These are phyloP conservation scores for Fusarium goolgardi DNA, from an alignment of 2,329 filamentous ascomycete genomes.

Conservation along the genomic window DNA sequence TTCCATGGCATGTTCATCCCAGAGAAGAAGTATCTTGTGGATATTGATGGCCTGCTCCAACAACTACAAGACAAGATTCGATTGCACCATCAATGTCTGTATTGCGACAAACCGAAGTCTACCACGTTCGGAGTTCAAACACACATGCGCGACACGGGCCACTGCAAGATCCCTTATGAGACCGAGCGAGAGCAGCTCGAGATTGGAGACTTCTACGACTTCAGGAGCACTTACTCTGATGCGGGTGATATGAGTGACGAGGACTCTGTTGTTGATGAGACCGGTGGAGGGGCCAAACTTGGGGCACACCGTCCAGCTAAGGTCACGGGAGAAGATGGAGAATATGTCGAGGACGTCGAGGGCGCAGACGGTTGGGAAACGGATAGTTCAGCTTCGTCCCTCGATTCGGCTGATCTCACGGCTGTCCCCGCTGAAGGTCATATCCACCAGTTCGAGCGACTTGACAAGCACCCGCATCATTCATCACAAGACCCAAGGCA, in stretches of 20 bases:
- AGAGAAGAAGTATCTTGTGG: constrained; percentile 83
- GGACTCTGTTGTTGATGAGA: constrained; percentile 55
- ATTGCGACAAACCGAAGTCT: constrained; percentile 84
- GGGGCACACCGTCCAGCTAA: constrained; percentile 69
- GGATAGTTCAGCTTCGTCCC: constrained; percentile 87
- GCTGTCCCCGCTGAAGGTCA: constrained; percentile 80
- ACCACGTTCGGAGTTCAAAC: constrained; percentile 86
- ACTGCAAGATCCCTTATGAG: constrained; percentile 95
- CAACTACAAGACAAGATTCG: constrained; percentile 84
- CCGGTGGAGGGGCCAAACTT: constrained; percentile 74
- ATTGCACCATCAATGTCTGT: constrained; percentile 85
- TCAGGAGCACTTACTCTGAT: constrained; percentile 94
- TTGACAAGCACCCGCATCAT: constrained; percentile 80
- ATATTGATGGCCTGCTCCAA: constrained; percentile 82
- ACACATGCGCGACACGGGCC: constrained; percentile 96
- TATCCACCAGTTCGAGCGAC: constrained; percentile 76
- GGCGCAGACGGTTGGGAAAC: constrained; percentile 92
- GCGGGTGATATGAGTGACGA: constrained; percentile 72
- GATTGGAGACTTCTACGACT: constrained; percentile 97
- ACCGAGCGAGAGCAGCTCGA: constrained; percentile 91
- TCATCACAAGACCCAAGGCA: constrained; percentile 75
- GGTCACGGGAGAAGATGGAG: constrained; percentile 63
- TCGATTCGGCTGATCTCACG: constrained; percentile 86
- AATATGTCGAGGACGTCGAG: constrained; percentile 64
- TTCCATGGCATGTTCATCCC: constrained; percentile 97